A percentile compares a stretch with the other conserved stretches of the same genome.
These are phyloP conservation scores for Saturnispora besseyi DNA, from an alignment of 805 yeast species.

Conservation along the genomic window DNA sequence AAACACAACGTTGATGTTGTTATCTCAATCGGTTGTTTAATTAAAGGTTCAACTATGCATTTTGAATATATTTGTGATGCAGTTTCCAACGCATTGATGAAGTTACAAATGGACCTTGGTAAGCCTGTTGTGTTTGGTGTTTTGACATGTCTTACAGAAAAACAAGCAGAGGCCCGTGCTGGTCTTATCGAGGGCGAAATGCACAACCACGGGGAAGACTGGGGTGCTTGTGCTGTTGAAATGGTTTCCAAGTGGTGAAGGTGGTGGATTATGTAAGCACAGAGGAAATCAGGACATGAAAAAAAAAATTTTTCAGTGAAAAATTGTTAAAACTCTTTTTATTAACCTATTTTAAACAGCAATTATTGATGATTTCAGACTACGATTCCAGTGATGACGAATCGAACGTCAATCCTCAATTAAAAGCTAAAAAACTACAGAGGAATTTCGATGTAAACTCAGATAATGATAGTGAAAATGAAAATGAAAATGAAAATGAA, in stretches of 20 bases:
- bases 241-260: conserved; percentile 50
- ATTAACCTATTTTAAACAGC: background rate
- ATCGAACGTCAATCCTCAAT: background rate
- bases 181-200: conserved; percentile 65
- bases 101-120: conserved; percentile 55
- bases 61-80: conserved; percentile 95
- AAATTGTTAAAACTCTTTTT: background rate
- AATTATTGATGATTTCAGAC: background rate
- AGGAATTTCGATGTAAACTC: conserved; percentile 13
- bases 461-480: conserved; percentile 9
- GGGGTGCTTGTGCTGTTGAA: conserved; percentile 99
- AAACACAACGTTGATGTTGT: conserved; percentile 64
- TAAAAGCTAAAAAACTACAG: conserved; percentile 1
- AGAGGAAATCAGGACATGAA: background rate
- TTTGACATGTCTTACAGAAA: conserved; percentile 86
- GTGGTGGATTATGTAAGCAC: conserved; percentile 1
- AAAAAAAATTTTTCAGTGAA: background rate
- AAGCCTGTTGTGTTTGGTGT: conserved; percentile 90
- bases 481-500: conserved; percentile 14
- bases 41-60: conserved; percentile 97
- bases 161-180: conserved; percentile 89
- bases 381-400: conserved; percentile 6
- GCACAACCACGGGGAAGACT: conserved; percentile 97
- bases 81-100: conserved; percentile 78
- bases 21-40: conserved; percentile 88